These are phyloP conservation scores for Akanthomyces lecanii DNA, from an alignment of 2,329 filamentous ascomycete species.

Conservation along the genomic window DNA sequence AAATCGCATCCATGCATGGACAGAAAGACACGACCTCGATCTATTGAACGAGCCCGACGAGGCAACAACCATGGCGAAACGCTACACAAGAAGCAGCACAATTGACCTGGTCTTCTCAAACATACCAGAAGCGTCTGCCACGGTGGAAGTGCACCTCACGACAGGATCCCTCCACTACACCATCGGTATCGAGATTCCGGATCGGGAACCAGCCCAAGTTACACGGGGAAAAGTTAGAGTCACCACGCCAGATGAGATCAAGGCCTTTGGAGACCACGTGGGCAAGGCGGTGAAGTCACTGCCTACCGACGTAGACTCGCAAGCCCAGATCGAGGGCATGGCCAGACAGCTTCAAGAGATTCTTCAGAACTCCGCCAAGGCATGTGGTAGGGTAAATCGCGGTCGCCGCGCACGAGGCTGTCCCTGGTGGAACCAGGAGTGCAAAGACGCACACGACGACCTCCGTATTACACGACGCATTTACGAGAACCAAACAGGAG, in stretches of 20 bases:
- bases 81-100: neutral
- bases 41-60: neutral
- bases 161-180: neutral
- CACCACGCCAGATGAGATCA: neutral
- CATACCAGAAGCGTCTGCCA: neutral
- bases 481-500: slow-evolving; percentile 3
- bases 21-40: neutral
- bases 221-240: neutral
- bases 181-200: neutral
- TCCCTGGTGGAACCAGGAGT: slow-evolving; percentile 7
- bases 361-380: neutral
- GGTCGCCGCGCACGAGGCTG: neutral
- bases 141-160: too few relatives aligned
- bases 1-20: neutral
- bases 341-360: too few relatives aligned
- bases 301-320: neutral
- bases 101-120: neutral
- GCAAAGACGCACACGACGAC: neutral
- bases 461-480: slow-evolving; percentile 1
- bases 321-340: too few relatives aligned
- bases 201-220: neutral
- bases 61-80: neutral
- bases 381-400: neutral
- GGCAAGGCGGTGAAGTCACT: neutral
- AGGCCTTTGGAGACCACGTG: neutral